These are phyloP conservation scores for Piloderma croceum DNA, from an alignment of 768 basidiomycete genomes.

Conservation along the genomic window DNA sequence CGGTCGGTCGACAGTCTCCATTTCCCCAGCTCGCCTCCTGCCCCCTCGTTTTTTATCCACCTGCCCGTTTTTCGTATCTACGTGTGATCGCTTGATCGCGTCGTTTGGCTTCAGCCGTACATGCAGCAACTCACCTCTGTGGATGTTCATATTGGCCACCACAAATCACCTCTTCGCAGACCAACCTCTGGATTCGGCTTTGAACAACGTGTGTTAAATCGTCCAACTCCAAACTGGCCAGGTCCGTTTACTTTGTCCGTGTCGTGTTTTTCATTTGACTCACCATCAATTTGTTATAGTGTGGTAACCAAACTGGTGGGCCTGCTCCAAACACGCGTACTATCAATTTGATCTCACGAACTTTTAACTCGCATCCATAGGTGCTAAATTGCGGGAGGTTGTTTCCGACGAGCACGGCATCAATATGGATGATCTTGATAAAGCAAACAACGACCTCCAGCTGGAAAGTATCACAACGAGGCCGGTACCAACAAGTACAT, in stretches of 20 bases:
- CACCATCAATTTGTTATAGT: slow-evolving; percentile 42
- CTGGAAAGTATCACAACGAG: neutral
- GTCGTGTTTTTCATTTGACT: slow-evolving; percentile 1
- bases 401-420: neutral
- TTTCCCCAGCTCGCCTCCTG: too few relatives aligned
- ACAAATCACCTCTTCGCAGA: too few relatives aligned
- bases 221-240: slow-evolving; percentile 99
- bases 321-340: slow-evolving; percentile 16
- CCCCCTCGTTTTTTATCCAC: too few relatives aligned
- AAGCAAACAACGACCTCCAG: neutral
- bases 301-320: slow-evolving; percentile 99
- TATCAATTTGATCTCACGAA: too few relatives aligned
- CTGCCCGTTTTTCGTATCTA: too few relatives aligned
- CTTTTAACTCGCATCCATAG: too few relatives aligned
- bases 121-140: too few relatives aligned
- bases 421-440: neutral
- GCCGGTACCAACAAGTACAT: neutral
- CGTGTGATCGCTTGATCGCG: too few relatives aligned
- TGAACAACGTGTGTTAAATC: slow-evolving; percentile 97
- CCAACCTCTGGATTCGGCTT: too few relatives aligned
- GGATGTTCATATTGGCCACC: too few relatives aligned
- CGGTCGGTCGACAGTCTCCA: too few relatives aligned
- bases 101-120: too few relatives aligned
- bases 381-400: neutral
- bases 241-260: slow-evolving; percentile 42